Base-by-base conservation (phyloP, 108 stramenopile genomes). In the Bacterosira constricta region DNA sequence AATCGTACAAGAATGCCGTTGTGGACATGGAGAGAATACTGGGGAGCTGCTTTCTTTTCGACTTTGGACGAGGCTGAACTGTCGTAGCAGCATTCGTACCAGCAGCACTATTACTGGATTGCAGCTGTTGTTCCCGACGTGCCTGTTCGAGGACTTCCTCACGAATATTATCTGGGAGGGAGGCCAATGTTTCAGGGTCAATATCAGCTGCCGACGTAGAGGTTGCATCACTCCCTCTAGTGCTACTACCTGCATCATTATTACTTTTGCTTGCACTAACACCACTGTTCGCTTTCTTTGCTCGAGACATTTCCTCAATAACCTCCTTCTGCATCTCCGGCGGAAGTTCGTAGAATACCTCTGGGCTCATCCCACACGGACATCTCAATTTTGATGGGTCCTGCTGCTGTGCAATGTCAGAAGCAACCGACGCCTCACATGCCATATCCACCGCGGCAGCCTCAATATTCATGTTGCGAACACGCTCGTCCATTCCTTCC, bases 281-380 rank as follows among this genome's bases (percentile, higher is more conserved):
- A n/a, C n/a, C n/a, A n/a, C n/a, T n/a, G n/a, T n/a, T n/a, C n/a
- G n/a, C n/a, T n/a, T n/a, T n/a, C n/a, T n/a, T n/a, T n/a, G n/a
- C n/a, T n/a, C n/a, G n/a, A 4, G 34, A 17, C 10, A 23, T 64
- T 37, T 25, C 46, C 2, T 42, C 45, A 17, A 56, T 51, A 26
- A 75, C 58, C 32, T 75, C 73, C 35, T 60, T 58, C 45, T 75
- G 73, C 54, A 75, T 65, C 36, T 75, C 73, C 0, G 50, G 45
- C 1, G 73, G 73, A 26, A 75, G 50, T 39, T 75, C 54, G 12
- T 66, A 75, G 20, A 75, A 75, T 7, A 75, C 65, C 4, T 75
- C 73, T 10, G 65, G 65, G 49, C 58, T 66, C 73, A 75, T 75
- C 5, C 73, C 73, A 0, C 23, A 65, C 12, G 73, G 73, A 66